Evolutionary conservation across 2,329 filamentous ascomycete species (phyloP).

Genomic region (Ophiostoma himal-ulmi): DNA sequence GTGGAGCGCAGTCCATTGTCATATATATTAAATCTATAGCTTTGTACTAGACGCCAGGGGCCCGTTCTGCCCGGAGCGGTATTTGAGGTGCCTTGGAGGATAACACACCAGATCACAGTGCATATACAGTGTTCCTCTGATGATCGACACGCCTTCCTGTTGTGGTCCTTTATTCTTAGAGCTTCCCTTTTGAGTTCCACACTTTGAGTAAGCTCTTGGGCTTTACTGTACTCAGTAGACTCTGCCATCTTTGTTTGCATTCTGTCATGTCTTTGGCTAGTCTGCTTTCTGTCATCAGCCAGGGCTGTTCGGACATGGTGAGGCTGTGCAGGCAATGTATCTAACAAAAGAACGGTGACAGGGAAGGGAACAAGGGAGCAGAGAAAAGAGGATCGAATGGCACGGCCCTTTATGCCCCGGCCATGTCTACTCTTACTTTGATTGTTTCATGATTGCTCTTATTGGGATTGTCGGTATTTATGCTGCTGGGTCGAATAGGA

Average conservation of each 20-base stretch:
- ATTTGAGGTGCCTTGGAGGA: not conserved
- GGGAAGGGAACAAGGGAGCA: not conserved
- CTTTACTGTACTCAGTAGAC: not conserved
- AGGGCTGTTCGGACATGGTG: not conserved
- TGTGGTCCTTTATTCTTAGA: not conserved
- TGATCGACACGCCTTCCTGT: not conserved
- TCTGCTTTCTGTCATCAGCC: not conserved
- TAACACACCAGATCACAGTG: not conserved
- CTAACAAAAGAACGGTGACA: not conserved
- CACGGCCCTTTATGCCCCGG: slow-evolving; percentile 1
- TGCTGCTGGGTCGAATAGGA: not conserved
- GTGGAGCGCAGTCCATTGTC: not conserved
- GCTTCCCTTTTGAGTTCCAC: not conserved
- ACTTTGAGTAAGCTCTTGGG: not conserved
- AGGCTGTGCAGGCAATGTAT: not conserved
- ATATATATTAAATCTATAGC: not conserved
- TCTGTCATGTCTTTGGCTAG: not conserved
- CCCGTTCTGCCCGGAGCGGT: not conserved
- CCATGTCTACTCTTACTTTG: not conserved
- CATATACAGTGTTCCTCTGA: slow-evolving; percentile 3
- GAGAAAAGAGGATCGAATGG: not conserved
- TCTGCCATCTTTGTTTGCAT: not conserved
- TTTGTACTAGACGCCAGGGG: not conserved
- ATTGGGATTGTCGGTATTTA: not conserved
- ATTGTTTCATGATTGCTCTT: not conserved